A percentile compares a stretch with the other conserved stretches of the same genome.
Conservation (phyloP, 1,284 basidiomycete species). For the Porogramme epimiltina region DNA sequence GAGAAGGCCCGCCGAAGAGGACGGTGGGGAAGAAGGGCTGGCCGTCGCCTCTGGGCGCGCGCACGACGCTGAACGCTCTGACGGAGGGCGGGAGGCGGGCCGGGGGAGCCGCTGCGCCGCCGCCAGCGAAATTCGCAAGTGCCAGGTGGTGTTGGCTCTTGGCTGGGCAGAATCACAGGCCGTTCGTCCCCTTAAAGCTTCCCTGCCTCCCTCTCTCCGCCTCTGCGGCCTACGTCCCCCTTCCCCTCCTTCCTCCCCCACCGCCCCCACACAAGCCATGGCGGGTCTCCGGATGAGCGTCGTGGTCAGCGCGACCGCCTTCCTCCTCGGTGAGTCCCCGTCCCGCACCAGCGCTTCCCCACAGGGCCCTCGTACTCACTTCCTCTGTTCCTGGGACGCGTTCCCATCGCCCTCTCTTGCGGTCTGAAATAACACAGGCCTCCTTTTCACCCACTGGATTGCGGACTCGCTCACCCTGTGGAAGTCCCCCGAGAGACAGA, state of each 20-base stretch:
- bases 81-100: too few relatives aligned
- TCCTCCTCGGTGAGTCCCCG: slow-evolving; percentile 67
- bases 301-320: slow-evolving; percentile 74
- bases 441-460: slow-evolving; percentile 85
- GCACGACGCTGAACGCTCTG: too few relatives aligned
- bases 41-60: too few relatives aligned
- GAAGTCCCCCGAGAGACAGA: slow-evolving; percentile 69
- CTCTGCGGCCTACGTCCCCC: slow-evolving; percentile 4
- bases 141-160: too few relatives aligned
- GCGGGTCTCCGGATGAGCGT: slow-evolving; percentile 65
- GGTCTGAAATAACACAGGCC: slow-evolving; percentile 44
- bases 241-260: slow-evolving; percentile 8
- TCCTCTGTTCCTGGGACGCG: background rate
- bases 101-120: too few relatives aligned
- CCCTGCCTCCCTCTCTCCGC: background rate
- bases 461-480: slow-evolving; percentile 83
- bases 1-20: background rate
- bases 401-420: slow-evolving; percentile 4
- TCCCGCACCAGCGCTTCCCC: slow-evolving; percentile 7
- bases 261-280: slow-evolving; percentile 25
- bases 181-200: slow-evolving; percentile 4
- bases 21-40: too few relatives aligned
- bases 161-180: slow-evolving; percentile 19
- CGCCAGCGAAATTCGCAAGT: too few relatives aligned
- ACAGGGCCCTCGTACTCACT: slow-evolving; percentile 6